A percentile compares a stretch with the other conserved stretches of the same genome.
Conservation (phyloP, 2,329 filamentous ascomycete genomes). For the Macroventuria anomochaeta region DNA sequence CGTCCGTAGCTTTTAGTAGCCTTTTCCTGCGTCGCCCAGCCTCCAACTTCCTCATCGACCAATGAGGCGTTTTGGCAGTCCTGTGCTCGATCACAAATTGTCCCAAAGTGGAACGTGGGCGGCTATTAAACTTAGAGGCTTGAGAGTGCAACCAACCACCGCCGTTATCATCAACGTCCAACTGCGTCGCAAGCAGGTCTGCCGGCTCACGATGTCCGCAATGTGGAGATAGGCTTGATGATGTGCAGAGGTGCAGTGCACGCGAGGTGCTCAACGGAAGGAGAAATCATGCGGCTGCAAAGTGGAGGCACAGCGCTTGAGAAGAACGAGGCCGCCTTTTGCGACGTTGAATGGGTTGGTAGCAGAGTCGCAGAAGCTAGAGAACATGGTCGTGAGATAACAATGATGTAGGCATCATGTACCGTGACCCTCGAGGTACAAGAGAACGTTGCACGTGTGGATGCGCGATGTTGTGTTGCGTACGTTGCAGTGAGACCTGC, state of each 20-base stretch:
- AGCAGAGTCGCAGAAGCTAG: slow-evolving; percentile 8
- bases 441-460: slow-evolving; percentile 12
- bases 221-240: slow-evolving; percentile 27
- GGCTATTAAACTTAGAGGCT: slow-evolving; percentile 43
- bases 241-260: slow-evolving; percentile 33
- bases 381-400: slow-evolving; percentile 3
- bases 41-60: slow-evolving; percentile 28
- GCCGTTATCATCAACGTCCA: slow-evolving; percentile 15
- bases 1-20: slow-evolving; percentile 43
- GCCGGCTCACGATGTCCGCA: slow-evolving; percentile 25
- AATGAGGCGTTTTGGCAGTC: slow-evolving; percentile 3
- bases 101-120: slow-evolving; percentile 39
- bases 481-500: slow-evolving; percentile 11
- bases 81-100: slow-evolving; percentile 34
- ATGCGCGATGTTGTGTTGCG: slow-evolving; percentile 8
- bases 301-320: slow-evolving; percentile 38
- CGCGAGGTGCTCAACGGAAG: slow-evolving; percentile 20
- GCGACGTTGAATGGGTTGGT: not conserved
- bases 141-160: slow-evolving; percentile 36
- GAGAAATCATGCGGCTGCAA: slow-evolving; percentile 21
- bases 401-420: slow-evolving; percentile 8
- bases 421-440: slow-evolving; percentile 13
- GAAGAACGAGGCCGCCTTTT: slow-evolving; percentile 14
- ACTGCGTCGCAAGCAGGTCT: slow-evolving; percentile 10
- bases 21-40: slow-evolving; percentile 27